Percentiles rank a stretch among this genome's conserved stretches.
phyloP scores from a whole-genome alignment of 139 green algal species.

The Closterium sp. region DNA sequence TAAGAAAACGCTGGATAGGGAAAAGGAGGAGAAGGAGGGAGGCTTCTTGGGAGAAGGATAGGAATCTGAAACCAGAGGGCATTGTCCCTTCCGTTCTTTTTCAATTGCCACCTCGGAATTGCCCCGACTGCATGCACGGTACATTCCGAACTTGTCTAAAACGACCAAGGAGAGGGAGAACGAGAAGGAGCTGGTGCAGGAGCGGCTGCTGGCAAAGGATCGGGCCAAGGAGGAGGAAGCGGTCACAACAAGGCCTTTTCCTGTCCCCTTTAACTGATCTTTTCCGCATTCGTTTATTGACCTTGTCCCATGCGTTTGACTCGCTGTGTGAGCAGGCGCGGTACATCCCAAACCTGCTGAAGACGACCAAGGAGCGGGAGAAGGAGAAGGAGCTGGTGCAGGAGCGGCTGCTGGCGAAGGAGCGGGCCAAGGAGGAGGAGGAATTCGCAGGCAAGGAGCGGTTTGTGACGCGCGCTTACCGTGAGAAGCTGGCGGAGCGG shows the following conservation, averaged over 20 bases:
- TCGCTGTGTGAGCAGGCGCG: too few species aligned
- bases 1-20: too few species aligned
- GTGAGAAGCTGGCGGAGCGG: conserved; percentile 91
- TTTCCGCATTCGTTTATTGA: too few species aligned
- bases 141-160: conserved; percentile 75
- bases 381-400: conserved; percentile 77
- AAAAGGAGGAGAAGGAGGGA: too few species aligned
- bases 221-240: conserved; percentile 43
- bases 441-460: conserved; percentile 80
- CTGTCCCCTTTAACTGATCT: too few species aligned
- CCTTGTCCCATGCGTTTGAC: too few species aligned
- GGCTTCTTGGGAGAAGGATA: too few species aligned
- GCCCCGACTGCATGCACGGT: conserved; percentile 26
- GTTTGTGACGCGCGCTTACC: conserved; percentile 92
- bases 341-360: conserved; percentile 76
- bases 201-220: conserved; percentile 75
- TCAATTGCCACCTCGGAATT: too few species aligned
- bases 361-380: conserved; percentile 82
- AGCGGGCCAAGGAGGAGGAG: conserved; percentile 82
- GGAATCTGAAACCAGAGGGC: too few species aligned
- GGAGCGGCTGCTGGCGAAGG: conserved; percentile 73
- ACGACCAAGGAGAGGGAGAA: conserved; percentile 80
- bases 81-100: too few species aligned
- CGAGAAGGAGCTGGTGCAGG: conserved; percentile 79
- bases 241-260: too few species aligned